Percentiles rank a stretch among this genome's conserved stretches.
phyloP scores from a whole-genome alignment of 108 stramenopile genomes.

The Nitzschia inconspicua region DNA sequence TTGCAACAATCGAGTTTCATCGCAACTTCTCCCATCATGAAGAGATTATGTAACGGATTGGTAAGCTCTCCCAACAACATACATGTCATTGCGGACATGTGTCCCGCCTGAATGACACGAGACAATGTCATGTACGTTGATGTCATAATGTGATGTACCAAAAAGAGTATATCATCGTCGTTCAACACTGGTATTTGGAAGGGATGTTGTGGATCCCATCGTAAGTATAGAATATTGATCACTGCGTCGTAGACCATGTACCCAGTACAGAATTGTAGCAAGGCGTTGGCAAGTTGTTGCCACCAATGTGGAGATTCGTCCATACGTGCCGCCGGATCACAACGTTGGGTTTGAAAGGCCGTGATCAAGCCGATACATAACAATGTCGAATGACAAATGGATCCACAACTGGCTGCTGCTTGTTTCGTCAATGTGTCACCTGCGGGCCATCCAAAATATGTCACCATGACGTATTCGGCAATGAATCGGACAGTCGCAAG shows the following conservation, averaged over 20 bases:
- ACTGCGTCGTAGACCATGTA: conserved; percentile 70
- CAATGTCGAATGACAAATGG: conserved; percentile 37
- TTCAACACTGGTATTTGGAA: no score
- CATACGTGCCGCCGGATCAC: conserved; percentile 29
- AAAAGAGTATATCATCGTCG: conserved; percentile 29
- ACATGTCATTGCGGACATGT: conserved; percentile 55
- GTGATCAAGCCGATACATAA: conserved; percentile 41
- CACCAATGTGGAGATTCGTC: conserved; percentile 34
- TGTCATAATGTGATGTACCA: conserved; percentile 62
- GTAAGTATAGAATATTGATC: conserved; percentile 11
- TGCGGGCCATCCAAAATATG: conserved; percentile 26
- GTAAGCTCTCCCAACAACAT: conserved; percentile 72
- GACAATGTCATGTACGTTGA: conserved; percentile 53
- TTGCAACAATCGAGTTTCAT: conserved; percentile 41
- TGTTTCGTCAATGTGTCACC: conserved; percentile 8
- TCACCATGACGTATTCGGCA: conserved; percentile 11
- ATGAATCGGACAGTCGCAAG: conserved; percentile 23
- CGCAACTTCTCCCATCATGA: conserved; percentile 34
- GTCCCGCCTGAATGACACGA: conserved; percentile 47
- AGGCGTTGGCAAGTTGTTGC: conserved; percentile 46
- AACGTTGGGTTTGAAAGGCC: conserved; percentile 27
- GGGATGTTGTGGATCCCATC: neutral
- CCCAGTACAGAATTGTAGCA: conserved; percentile 68
- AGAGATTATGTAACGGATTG: conserved; percentile 55
- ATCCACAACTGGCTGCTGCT: conserved; percentile 24